Base-by-base conservation (phyloP, 345 rosid species). In the Pugionium cornutum region DNA sequence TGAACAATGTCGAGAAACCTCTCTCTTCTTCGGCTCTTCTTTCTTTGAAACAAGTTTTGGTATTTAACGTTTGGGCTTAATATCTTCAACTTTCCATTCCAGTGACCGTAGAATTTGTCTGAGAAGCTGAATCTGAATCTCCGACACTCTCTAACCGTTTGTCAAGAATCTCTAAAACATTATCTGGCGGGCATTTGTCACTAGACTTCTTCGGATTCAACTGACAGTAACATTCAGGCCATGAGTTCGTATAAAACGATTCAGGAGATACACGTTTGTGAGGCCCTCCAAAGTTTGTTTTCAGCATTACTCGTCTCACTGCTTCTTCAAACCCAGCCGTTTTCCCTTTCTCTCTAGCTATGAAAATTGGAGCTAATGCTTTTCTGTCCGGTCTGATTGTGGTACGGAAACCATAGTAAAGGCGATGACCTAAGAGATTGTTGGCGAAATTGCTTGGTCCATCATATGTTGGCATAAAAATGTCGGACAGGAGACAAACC, bases 391-490 rank as follows among this genome's bases (percentile, higher is more conserved):
- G 99, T 76, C 91, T 86, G 45, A 95, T 77, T 48, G 91, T 91
- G 50, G 99, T 95, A 36, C 99, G 89, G 75, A 95, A 95, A 33
- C 99, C 96, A 41, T 95, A 91, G 67, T 95, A 95, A 42, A 95
- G 99, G 48, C 97, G 89, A 61, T 91, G 97, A 68, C 99, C 99
- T 56, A 91, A 72, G 68, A 95, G 99, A 73, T 95, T 95, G 85
- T 91, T 95, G 58, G 97, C 99, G 66, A 91, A 95, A 78, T 95
- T 95, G 87, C 99, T 95, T 8, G 99, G 99, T 60, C 99, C 99
- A 54, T 94, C 99, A 58, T 94, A 94, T 44, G 99, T 94, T 69
- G 97, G 97, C 96, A 94, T 82, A 62, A 94, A 94, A 58, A 94
- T 88, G 78, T 91, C 96, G 7, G 97, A 88, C 29, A 91, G 95